Conservation (phyloP, 2,329 filamentous ascomycete species). For the Stachybotrys echinatus region DNA sequence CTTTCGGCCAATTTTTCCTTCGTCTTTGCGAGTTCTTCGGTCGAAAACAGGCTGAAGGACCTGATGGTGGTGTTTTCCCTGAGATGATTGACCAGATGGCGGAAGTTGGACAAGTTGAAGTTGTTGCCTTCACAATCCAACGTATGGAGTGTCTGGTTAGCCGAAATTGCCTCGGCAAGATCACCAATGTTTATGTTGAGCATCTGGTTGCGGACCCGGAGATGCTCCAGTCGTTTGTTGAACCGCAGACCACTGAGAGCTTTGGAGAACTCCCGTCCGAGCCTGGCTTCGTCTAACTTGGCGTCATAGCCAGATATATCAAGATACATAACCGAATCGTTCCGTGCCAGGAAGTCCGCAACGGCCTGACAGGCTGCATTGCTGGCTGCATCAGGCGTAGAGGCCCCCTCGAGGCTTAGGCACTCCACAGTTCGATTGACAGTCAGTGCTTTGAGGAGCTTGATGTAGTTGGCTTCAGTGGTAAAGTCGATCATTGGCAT, state of each 20-base stretch:
- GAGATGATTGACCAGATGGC: slow-evolving; percentile 39
- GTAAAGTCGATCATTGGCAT: slow-evolving; percentile 55
- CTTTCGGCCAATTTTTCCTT: slow-evolving; percentile 27
- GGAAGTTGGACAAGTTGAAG: slow-evolving; percentile 46
- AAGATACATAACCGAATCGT: slow-evolving; percentile 45
- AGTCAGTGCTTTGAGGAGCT: slow-evolving; percentile 43
- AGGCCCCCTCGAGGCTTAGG: slow-evolving; percentile 49
- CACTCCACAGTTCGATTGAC: slow-evolving; percentile 45
- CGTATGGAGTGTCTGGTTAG: slow-evolving; percentile 43
- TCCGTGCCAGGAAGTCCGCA: slow-evolving; percentile 45
- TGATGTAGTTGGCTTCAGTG: slow-evolving; percentile 45
- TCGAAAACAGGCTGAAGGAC: slow-evolving; percentile 37
- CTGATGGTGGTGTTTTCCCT: slow-evolving; percentile 36
- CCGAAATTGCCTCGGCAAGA: slow-evolving; percentile 42
- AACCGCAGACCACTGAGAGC: slow-evolving; percentile 40
- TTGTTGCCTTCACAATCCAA: slow-evolving; percentile 51
- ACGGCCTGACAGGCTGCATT: slow-evolving; percentile 42
- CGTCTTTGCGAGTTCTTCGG: slow-evolving; percentile 25
- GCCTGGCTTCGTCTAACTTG: slow-evolving; percentile 52
- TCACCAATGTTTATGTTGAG: slow-evolving; percentile 49
- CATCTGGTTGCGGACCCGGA: slow-evolving; percentile 52
- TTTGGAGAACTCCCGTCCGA: slow-evolving; percentile 47
- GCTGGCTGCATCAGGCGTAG: slow-evolving; percentile 40
- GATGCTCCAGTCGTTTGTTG: slow-evolving; percentile 41
- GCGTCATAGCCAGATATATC: slow-evolving; percentile 53